Conservation (phyloP, 2,329 filamentous ascomycete species). For the Madurella fahalii region DNA sequence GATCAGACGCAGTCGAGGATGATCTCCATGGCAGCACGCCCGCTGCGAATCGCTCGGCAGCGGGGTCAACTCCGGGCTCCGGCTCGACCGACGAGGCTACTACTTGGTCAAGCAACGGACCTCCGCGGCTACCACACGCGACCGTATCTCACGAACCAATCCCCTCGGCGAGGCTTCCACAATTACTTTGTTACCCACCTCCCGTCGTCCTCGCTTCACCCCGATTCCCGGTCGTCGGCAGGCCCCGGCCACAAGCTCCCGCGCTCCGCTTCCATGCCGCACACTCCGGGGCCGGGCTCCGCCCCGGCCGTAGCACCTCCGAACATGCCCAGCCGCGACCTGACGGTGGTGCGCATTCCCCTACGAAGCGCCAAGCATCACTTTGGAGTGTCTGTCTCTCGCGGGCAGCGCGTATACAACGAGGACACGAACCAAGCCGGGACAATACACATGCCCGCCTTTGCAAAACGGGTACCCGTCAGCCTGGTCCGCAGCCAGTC, state of each 20-base stretch:
- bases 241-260: constrained; percentile 81
- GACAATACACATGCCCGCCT: constrained; percentile 87
- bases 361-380: constrained; percentile 93
- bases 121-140: not conserved
- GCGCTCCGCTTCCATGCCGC: constrained; percentile 76
- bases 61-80: constrained; percentile 14
- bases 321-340: constrained; percentile 63
- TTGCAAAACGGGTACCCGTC: constrained; percentile 77
- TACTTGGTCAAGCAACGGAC: constrained; percentile 2
- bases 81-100: constrained; percentile 3
- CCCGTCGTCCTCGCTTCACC: constrained; percentile 86
- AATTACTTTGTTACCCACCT: constrained; percentile 97
- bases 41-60: constrained; percentile 12
- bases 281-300: constrained; percentile 53
- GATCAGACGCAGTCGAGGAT: constrained; percentile 1
- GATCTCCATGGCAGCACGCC: constrained; percentile 15
- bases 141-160: constrained; percentile 3
- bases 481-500: constrained; percentile 46
- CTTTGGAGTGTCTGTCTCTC: constrained; percentile 74
- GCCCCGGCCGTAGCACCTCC: constrained; percentile 56
- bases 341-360: constrained; percentile 93
- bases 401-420: constrained; percentile 83
- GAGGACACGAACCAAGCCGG: constrained; percentile 94
- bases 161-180: constrained; percentile 62
- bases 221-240: constrained; percentile 64